Percentiles rank a stretch among this genome's conserved stretches.
Evolutionary conservation across 768 basidiomycete genomes (phyloP).

Genomic region (Hemileccinum rubropunctum): DNA sequence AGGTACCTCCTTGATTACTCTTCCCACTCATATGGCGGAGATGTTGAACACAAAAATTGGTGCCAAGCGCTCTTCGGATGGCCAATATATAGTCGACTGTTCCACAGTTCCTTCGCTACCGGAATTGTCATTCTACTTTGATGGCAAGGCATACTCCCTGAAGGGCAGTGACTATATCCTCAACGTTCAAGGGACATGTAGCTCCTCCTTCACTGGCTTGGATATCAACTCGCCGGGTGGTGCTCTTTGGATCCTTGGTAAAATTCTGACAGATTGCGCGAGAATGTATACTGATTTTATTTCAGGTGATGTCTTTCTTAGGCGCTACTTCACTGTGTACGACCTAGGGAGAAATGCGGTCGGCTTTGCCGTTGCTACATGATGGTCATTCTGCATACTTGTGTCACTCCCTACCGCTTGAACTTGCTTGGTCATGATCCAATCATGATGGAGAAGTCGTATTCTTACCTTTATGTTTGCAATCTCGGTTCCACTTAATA

Average conservation of each 20-base stretch:
- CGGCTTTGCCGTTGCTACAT: conserved; percentile 65
- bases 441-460: conserved; percentile 2
- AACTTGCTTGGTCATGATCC: conserved; percentile 18
- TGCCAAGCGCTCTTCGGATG: conserved; percentile 92
- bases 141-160: conserved; percentile 75
- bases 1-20: conserved; percentile 92
- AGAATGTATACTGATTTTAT: conserved; percentile 4
- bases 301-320: conserved; percentile 84
- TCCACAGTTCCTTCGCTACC: conserved; percentile 81
- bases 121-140: conserved; percentile 79
- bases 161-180: conserved; percentile 87
- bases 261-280: conserved; percentile 11
- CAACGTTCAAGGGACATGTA: conserved; percentile 87
- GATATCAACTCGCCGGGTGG: conserved; percentile 84
- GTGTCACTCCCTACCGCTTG: neutral
- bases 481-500: too few relatives aligned
- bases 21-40: conserved; percentile 94
- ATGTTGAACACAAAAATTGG: conserved; percentile 97
- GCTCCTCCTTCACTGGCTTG: conserved; percentile 89
- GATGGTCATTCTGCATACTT: too few relatives aligned
- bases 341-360: conserved; percentile 76
- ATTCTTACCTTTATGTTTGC: neutral
- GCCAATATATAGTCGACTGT: conserved; percentile 92
- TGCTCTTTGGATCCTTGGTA: conserved; percentile 89
- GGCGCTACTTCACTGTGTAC: conserved; percentile 91